Evolutionary conservation across 2,329 filamentous ascomycete genomes (phyloP).

Genomic region (Balansia obtecta): DNA sequence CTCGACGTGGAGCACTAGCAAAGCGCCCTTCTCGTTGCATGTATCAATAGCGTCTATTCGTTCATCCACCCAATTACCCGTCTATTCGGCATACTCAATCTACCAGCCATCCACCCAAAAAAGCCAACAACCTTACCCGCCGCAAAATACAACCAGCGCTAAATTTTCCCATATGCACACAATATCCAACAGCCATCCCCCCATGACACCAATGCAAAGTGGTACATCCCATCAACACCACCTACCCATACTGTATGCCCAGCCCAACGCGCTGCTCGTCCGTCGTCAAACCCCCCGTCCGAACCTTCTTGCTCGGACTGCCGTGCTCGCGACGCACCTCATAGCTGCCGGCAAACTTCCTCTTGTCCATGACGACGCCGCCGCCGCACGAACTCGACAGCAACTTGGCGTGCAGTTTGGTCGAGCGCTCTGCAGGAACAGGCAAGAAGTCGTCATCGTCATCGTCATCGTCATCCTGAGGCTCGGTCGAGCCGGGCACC

Average conservation of each 20-base stretch:
- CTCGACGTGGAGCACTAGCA: too few relatives aligned
- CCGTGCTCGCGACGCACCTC: constrained; percentile 22
- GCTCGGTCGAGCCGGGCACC: constrained; percentile 26
- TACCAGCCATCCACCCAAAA: too few relatives aligned
- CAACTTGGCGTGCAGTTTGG: constrained; percentile 38
- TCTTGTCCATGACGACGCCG: constrained; percentile 33
- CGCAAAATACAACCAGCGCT: too few relatives aligned
- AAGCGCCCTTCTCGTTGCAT: too few relatives aligned
- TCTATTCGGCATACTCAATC: too few relatives aligned
- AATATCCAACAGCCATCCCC: too few relatives aligned
- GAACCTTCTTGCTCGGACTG: constrained; percentile 40
- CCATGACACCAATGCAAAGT: too few relatives aligned
- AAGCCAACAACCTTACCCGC: too few relatives aligned
- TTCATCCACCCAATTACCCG: too few relatives aligned
- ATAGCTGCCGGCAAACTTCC: constrained; percentile 31
- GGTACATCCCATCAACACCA: background rate
- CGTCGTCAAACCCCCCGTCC: constrained; percentile 24
- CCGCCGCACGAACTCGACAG: constrained; percentile 32
- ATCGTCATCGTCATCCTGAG: constrained; percentile 22
- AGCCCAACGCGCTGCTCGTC: constrained; percentile 33
- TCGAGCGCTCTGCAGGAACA: constrained; percentile 28
- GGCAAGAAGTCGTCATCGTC: constrained; percentile 18
- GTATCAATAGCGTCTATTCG: too few relatives aligned
- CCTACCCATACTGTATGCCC: constrained; percentile 35
- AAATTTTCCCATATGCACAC: too few relatives aligned